Evolutionary conservation across 2,329 filamentous ascomycete species (phyloP).

Genomic region (Ramularia collo-cygni): DNA sequence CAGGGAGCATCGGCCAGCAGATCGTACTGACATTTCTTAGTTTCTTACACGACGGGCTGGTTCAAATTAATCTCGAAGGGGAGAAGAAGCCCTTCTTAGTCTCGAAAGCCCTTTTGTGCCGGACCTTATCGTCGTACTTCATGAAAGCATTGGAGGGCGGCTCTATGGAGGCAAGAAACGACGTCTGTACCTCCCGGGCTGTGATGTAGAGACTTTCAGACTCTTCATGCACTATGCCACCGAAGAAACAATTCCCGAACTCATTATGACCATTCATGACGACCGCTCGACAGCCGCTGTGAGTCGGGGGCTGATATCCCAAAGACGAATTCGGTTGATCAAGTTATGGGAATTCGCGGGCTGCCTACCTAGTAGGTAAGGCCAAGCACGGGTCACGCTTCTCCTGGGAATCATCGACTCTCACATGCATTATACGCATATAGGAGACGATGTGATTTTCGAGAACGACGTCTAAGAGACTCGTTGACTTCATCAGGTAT

Average conservation of each 20-base stretch:
- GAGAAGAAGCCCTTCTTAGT: neutral
- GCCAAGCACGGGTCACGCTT: too few species aligned
- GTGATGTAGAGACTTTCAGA: constrained; percentile 3
- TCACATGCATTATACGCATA: too few species aligned
- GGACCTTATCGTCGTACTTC: constrained; percentile 3
- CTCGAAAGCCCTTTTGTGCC: constrained; percentile 3
- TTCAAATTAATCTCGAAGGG: neutral
- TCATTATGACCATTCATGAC: neutral
- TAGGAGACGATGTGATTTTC: too few species aligned
- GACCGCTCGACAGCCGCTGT: too few species aligned
- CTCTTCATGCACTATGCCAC: constrained; percentile 2
- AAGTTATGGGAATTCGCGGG: constrained; percentile 3
- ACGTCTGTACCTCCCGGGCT: constrained; percentile 1
- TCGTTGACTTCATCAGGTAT: too few species aligned
- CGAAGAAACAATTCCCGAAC: neutral
- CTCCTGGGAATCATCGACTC: too few species aligned
- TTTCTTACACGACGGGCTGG: neutral
- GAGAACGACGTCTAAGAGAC: too few species aligned
- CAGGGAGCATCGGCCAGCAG: too few species aligned
- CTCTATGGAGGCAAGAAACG: constrained; percentile 2
- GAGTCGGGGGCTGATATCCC: too few species aligned
- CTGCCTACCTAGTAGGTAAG: too few species aligned
- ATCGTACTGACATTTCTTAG: too few species aligned
- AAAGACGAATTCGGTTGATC: neutral
- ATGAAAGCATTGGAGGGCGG: constrained; percentile 3